A percentile compares a stretch with the other conserved stretches of the same genome.
Evolutionary conservation across 371 early-diverging fungal species (phyloP).

Genomic region (Mucor saturninus): DNA sequence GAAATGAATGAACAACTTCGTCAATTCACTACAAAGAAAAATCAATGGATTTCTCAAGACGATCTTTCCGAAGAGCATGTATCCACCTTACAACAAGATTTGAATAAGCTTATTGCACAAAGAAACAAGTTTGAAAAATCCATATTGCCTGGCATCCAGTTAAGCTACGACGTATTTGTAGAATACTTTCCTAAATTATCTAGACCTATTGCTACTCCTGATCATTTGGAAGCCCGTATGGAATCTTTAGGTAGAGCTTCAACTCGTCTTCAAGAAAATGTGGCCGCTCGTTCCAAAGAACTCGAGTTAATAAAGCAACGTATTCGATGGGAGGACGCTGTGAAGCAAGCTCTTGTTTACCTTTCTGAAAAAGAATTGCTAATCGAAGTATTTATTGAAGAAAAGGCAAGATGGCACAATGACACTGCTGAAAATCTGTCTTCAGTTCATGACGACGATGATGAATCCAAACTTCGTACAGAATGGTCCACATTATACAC

Average conservation of each 20-base stretch:
- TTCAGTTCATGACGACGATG: constrained; percentile 17
- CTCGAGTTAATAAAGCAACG: constrained; percentile 34
- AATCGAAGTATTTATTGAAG: constrained; percentile 40
- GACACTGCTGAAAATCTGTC: constrained; percentile 1
- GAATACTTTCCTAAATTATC: constrained; percentile 42
- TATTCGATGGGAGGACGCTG: constrained; percentile 28
- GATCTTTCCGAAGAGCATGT: constrained; percentile 33
- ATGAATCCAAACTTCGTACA: constrained; percentile 26
- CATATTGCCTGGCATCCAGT: constrained; percentile 34
- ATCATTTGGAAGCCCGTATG: constrained; percentile 52
- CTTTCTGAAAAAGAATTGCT: constrained; percentile 18
- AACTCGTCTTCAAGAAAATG: constrained; percentile 36
- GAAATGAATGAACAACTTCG: constrained; percentile 43
- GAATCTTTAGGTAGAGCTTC: constrained; percentile 31
- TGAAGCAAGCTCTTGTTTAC: constrained; percentile 28
- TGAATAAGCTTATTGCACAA: constrained; percentile 27
- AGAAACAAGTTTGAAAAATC: constrained; percentile 29
- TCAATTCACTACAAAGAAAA: constrained; percentile 36
- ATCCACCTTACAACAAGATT: constrained; percentile 24
- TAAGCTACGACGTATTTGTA: constrained; percentile 39
- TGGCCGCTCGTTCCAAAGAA: constrained; percentile 34
- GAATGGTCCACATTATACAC: constrained; percentile 24
- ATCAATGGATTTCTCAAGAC: constrained; percentile 31
- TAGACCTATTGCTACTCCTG: constrained; percentile 45
- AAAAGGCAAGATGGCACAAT: constrained; percentile 44